A percentile compares a stretch with the other conserved stretches of the same genome.
These are phyloP conservation scores for Emergomyces orientalis DNA, from an alignment of 2,329 filamentous ascomycete species.

Conservation along the genomic window DNA sequence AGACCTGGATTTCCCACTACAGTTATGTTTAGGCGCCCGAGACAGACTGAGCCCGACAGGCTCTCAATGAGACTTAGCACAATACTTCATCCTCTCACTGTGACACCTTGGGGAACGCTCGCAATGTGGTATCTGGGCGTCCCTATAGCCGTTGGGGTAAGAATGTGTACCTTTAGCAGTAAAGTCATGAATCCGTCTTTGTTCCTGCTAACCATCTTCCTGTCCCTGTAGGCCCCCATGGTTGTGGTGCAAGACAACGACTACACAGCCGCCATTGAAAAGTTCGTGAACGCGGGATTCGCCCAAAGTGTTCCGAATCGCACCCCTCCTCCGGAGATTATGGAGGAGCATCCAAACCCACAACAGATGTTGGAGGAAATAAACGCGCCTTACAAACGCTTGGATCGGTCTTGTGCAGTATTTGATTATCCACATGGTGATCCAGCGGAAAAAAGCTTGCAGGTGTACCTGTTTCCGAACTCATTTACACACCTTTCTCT, in stretches of 20 bases:
- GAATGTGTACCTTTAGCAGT: not conserved
- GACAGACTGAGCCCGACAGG: slow-evolving; percentile 19
- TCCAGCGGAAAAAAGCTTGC: slow-evolving; percentile 8
- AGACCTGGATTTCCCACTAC: not conserved
- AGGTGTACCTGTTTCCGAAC: slow-evolving; percentile 16
- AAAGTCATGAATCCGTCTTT: not conserved
- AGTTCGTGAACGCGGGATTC: slow-evolving; percentile 19
- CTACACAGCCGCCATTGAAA: slow-evolving; percentile 17
- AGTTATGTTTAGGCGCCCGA: slow-evolving; percentile 17
- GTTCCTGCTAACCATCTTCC: slow-evolving; percentile 11
- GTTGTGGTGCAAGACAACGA: slow-evolving; percentile 20
- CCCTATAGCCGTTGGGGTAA: slow-evolving; percentile 16
- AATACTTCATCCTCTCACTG: slow-evolving; percentile 19
- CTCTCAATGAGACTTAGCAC: slow-evolving; percentile 14
- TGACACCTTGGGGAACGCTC: slow-evolving; percentile 18
- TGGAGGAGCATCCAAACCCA: slow-evolving; percentile 10
- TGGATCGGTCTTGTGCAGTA: slow-evolving; percentile 18
- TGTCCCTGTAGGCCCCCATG: slow-evolving; percentile 13
- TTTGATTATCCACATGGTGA: slow-evolving; percentile 20
- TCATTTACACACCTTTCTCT: slow-evolving; percentile 14
- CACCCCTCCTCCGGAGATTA: slow-evolving; percentile 11
- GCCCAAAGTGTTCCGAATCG: slow-evolving; percentile 18
- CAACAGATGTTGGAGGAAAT: slow-evolving; percentile 17
- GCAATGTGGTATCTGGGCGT: slow-evolving; percentile 20
- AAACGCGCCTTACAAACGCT: slow-evolving; percentile 19